Percentiles rank a stretch among this genome's conserved stretches.
phyloP scores from a whole-genome alignment of 2,329 filamentous ascomycete genomes.

The Meredithiella fracta region DNA sequence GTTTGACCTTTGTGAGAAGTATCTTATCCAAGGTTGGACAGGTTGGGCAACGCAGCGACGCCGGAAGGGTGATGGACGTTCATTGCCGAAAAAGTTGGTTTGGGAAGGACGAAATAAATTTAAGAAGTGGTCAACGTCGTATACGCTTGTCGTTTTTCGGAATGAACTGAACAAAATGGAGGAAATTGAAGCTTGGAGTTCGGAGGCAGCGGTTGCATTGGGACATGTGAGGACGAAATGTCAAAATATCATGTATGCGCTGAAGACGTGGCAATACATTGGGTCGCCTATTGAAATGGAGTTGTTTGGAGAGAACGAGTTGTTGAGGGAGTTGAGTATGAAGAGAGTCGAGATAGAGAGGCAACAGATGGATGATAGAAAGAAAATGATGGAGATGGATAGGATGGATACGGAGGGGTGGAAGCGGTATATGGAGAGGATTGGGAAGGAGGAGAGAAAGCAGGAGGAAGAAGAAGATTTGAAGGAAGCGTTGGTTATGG shows the following conservation, averaged over 20 bases:
- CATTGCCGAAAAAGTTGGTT: slow-evolving; percentile 1
- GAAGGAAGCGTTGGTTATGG: too few relatives aligned
- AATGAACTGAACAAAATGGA: slow-evolving; percentile 34
- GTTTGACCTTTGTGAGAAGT: slow-evolving; percentile 56
- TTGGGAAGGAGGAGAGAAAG: too few relatives aligned
- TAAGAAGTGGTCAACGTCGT: slow-evolving; percentile 25
- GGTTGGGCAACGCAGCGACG: slow-evolving; percentile 44
- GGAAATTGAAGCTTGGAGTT: slow-evolving; percentile 32
- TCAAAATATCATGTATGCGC: slow-evolving; percentile 21
- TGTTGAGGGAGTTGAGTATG: not conserved
- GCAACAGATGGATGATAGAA: too few relatives aligned
- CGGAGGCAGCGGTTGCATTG: slow-evolving; percentile 23
- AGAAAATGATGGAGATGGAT: too few relatives aligned
- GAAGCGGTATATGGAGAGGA: too few relatives aligned
- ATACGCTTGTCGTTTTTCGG: slow-evolving; percentile 33
- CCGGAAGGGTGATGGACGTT: slow-evolving; percentile 18
- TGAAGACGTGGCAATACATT: slow-evolving; percentile 16
- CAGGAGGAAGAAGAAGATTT: too few relatives aligned
- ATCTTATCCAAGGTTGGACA: slow-evolving; percentile 62
- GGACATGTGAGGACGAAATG: slow-evolving; percentile 19
- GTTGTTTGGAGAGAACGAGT: slow-evolving; percentile 12
- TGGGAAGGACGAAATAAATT: slow-evolving; percentile 22
- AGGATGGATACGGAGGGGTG: too few relatives aligned
- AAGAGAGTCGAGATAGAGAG: not conserved
- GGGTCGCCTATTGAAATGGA: slow-evolving; percentile 11